phyloP scores from a whole-genome alignment of 352 stramenopile species.

The Nothophytophthora sp. region DNA sequence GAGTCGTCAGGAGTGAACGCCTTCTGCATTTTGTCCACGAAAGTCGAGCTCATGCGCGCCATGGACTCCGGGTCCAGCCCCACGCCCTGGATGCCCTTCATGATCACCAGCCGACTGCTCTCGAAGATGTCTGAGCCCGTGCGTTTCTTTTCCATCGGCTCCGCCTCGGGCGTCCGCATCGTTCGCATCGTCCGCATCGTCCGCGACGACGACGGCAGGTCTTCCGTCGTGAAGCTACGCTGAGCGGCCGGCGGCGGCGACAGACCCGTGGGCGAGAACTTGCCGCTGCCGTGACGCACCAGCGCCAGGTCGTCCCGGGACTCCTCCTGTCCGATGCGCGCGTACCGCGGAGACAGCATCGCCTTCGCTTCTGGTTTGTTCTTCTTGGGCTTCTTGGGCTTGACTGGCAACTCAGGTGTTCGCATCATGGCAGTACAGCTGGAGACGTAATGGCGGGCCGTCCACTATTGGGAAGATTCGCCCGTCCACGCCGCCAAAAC shows the following conservation, averaged over 20 bases:
- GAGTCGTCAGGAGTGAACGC: conserved; percentile 72
- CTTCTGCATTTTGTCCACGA: conserved; percentile 72
- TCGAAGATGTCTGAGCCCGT: conserved; percentile 52
- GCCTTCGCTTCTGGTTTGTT: neutral
- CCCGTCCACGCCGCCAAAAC: neutral
- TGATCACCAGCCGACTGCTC: conserved; percentile 51
- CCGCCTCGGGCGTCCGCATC: neutral
- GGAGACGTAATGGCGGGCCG: neutral
- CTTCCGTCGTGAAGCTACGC: conserved; percentile 80
- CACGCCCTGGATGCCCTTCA: conserved; percentile 60
- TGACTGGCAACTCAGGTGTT: conserved; percentile 16
- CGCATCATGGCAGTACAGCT: too few species aligned
- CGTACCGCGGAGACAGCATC: conserved; percentile 17
- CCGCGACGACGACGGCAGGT: conserved; percentile 53
- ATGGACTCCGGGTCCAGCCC: conserved; percentile 38
- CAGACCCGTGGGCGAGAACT: conserved; percentile 43
- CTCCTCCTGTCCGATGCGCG: conserved; percentile 30
- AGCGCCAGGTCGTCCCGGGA: conserved; percentile 55
- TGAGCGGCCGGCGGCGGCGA: conserved; percentile 22
- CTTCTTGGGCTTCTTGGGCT: neutral
- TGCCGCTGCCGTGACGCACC: conserved; percentile 37
- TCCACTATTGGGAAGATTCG: too few species aligned
- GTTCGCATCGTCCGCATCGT: neutral
- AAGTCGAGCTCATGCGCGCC: conserved; percentile 36
- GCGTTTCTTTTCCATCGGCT: conserved; percentile 18